A percentile compares a stretch with the other conserved stretches of the same genome.
phyloP scores from a whole-genome alignment of 257 asterid genomes.

The Przewalskia tangutica region DNA sequence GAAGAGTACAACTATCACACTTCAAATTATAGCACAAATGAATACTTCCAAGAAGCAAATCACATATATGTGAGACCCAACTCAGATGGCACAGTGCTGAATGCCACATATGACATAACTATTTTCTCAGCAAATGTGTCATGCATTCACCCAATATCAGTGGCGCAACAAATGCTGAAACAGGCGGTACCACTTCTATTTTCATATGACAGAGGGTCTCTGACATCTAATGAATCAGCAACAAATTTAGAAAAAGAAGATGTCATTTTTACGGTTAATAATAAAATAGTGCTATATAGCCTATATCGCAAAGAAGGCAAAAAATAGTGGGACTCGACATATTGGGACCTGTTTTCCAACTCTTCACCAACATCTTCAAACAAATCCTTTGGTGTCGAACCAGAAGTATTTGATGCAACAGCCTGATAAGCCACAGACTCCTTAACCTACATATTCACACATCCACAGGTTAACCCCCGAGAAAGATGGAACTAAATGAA shows the following conservation, averaged over 20 bases:
- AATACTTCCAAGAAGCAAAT: not conserved
- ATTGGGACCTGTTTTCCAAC: slow-evolving; percentile 64
- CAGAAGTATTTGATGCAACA: slow-evolving; percentile 69
- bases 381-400: slow-evolving; percentile 92
- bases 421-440: slow-evolving; percentile 73
- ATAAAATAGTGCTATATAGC: not conserved
- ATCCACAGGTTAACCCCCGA: not conserved
- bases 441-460: slow-evolving; percentile 48
- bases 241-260: not conserved
- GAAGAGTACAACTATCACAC: not conserved
- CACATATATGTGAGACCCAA: not conserved
- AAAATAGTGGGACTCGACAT: not conserved
- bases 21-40: not conserved
- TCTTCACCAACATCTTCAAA: slow-evolving; percentile 82
- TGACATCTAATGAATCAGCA: not conserved
- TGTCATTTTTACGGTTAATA: not conserved
- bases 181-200: not conserved
- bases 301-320: not conserved
- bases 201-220: not conserved
- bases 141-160: not conserved
- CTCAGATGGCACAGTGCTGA: not conserved
- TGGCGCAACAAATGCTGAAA: not conserved
- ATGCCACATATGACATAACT: not conserved
- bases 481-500: not conserved
- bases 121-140: not conserved